Evolutionary conservation across 768 basidiomycete genomes (phyloP).

Genomic region (Termitomyces sp.): DNA sequence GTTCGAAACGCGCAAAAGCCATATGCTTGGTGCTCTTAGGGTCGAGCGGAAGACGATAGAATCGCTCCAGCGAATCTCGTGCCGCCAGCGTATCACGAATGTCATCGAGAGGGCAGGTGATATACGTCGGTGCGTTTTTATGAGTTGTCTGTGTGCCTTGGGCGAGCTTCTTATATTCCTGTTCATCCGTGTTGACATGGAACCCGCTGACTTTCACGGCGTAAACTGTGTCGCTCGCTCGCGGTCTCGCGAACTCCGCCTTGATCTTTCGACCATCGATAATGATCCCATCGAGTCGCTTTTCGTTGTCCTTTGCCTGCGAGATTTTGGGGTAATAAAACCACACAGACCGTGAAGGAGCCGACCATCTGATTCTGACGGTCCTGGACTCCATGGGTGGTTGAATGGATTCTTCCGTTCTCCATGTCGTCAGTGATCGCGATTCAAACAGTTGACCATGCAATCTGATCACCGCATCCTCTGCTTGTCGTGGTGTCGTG

Average conservation of each 20-base stretch:
- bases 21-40: conserved; percentile 24
- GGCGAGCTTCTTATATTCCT: conserved; percentile 29
- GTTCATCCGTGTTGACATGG: conserved; percentile 24
- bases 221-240: conserved; percentile 29
- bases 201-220: conserved; percentile 40
- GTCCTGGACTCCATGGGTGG: conserved; percentile 17
- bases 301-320: conserved; percentile 35
- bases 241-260: conserved; percentile 30
- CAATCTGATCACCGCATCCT: conserved; percentile 26
- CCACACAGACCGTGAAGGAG: conserved; percentile 38
- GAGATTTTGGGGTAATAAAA: conserved; percentile 36
- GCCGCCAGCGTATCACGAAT: conserved; percentile 29
- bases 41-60: conserved; percentile 32
- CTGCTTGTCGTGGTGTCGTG: conserved; percentile 21
- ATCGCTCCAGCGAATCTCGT: conserved; percentile 31
- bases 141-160: conserved; percentile 19
- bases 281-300: conserved; percentile 29
- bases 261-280: conserved; percentile 35
- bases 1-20: conserved; percentile 37
- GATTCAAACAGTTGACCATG: conserved; percentile 22
- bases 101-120: conserved; percentile 19
- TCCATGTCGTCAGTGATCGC: conserved; percentile 20
- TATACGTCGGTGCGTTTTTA: conserved; percentile 30
- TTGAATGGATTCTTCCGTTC: conserved; percentile 14
- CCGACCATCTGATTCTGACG: conserved; percentile 40